A percentile compares a stretch with the other conserved stretches of the same genome.
Evolutionary conservation across 2,329 filamentous ascomycete genomes (phyloP).

Genomic region (Colletotrichum godetiae): DNA sequence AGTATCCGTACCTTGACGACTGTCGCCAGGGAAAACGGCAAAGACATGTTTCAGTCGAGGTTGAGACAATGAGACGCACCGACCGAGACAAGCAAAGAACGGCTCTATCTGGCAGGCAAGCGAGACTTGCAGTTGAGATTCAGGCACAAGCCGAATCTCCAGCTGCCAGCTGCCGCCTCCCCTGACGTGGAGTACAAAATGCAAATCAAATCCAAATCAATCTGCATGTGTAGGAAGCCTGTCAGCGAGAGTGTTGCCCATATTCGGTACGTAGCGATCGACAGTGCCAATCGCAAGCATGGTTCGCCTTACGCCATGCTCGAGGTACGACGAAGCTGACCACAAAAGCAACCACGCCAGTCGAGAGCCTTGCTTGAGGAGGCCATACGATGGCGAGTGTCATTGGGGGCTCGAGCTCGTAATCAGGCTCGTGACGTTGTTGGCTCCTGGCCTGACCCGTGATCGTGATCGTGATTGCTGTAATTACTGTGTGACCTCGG

Average conservation of each 20-base stretch:
- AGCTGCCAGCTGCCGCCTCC: slow-evolving; percentile 19
- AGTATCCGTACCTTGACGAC: not conserved
- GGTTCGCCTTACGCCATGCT: not conserved
- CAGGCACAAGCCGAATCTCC: slow-evolving; percentile 4
- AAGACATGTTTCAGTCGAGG: slow-evolving; percentile 23
- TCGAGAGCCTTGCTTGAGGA: not conserved
- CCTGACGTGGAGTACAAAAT: not conserved
- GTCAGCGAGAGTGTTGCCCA: not conserved
- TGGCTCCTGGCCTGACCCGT: not conserved
- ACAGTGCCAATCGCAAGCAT: not conserved
- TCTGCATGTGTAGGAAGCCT: slow-evolving; percentile 6
- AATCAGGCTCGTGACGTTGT: not conserved
- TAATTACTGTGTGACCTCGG: not conserved
- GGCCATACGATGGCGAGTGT: not conserved
- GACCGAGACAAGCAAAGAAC: slow-evolving; percentile 1
- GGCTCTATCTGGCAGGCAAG: slow-evolving; percentile 17
- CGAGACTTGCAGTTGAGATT: slow-evolving; percentile 15
- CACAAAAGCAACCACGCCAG: not conserved
- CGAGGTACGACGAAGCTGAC: not conserved
- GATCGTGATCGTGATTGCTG: not conserved
- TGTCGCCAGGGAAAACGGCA: not conserved
- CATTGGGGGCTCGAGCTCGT: not conserved
- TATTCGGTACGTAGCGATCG: not conserved
- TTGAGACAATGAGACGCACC: slow-evolving; percentile 25
- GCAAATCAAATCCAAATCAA: not conserved